phyloP scores from a whole-genome alignment of 805 yeast genomes.

The Cyberlindnera galapagoensis region DNA sequence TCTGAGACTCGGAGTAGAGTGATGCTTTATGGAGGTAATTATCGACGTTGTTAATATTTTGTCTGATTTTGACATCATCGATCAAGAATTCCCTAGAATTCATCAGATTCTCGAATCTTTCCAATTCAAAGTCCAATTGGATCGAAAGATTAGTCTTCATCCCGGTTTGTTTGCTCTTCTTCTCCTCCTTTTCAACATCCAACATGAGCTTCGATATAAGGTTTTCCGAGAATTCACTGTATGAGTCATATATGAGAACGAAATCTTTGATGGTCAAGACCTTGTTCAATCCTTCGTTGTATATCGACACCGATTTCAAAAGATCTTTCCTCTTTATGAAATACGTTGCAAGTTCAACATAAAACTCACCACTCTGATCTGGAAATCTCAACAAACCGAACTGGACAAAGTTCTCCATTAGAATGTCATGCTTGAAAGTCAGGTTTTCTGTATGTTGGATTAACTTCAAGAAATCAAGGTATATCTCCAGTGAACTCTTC shows the following conservation, averaged over 20 bases:
- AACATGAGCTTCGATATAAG: slow-evolving; percentile 24
- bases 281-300: slow-evolving; percentile 40
- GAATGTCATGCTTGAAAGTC: slow-evolving; percentile 9
- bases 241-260: slow-evolving; percentile 54
- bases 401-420: slow-evolving; percentile 31
- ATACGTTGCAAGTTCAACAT: slow-evolving; percentile 41
- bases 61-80: slow-evolving; percentile 62
- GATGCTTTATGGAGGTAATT: slow-evolving; percentile 64
- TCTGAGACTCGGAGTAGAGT: slow-evolving; percentile 33
- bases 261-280: slow-evolving; percentile 56
- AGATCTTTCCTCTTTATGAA: slow-evolving; percentile 31
- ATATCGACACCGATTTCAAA: slow-evolving; percentile 34
- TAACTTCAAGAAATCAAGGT: slow-evolving; percentile 39
- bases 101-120: slow-evolving; percentile 47
- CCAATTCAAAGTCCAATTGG: slow-evolving; percentile 39
- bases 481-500: slow-evolving; percentile 41
- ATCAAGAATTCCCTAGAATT: slow-evolving; percentile 49
- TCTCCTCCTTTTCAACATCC: slow-evolving; percentile 6
- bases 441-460: slow-evolving; percentile 12
- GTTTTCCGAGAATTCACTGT: slow-evolving; percentile 53
- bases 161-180: slow-evolving; percentile 14
- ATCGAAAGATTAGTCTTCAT: slow-evolving; percentile 12
- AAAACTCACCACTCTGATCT: slow-evolving; percentile 50
- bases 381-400: slow-evolving; percentile 41
- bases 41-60: slow-evolving; percentile 52